These are phyloP conservation scores for Candida caryicola DNA, from an alignment of 805 yeast species.

Conservation along the genomic window DNA sequence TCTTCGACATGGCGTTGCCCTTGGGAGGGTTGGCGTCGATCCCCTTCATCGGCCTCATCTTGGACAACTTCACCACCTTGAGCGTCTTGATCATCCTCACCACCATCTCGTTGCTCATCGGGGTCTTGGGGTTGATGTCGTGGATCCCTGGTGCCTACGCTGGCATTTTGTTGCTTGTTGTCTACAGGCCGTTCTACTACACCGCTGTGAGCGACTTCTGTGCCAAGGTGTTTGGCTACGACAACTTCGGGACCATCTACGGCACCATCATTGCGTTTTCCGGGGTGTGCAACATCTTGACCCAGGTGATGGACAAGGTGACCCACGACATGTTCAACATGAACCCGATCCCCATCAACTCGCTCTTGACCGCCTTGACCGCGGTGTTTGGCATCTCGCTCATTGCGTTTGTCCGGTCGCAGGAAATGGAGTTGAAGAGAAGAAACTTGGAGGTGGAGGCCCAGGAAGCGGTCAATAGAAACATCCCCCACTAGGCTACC, in stretches of 20 bases:
- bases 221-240: conserved; percentile 91
- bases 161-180: conserved; percentile 71
- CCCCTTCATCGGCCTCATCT: conserved; percentile 77
- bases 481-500: conserved; percentile 44
- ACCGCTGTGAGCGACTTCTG: conserved; percentile 90
- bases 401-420: conserved; percentile 42
- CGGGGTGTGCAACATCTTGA: conserved; percentile 76
- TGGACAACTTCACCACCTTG: conserved; percentile 71
- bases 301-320: conserved; percentile 61
- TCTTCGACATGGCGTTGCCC: conserved; percentile 85
- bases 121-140: conserved; percentile 66
- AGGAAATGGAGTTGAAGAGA: conserved; percentile 44
- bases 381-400: conserved; percentile 47
- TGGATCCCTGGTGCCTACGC: conserved; percentile 54
- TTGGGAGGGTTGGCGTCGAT: conserved; percentile 84
- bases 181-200: conserved; percentile 88
- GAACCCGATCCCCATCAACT: conserved; percentile 81
- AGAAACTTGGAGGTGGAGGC: conserved; percentile 61
- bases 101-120: conserved; percentile 57
- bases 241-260: conserved; percentile 87
- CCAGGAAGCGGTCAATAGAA: conserved; percentile 49
- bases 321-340: conserved; percentile 67
- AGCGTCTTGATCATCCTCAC: conserved; percentile 53
- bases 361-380: conserved; percentile 52
- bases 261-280: conserved; percentile 81